Evolutionary conservation across 768 basidiomycete species (phyloP), one percentile per base, ranked within the genome.

Genomic region (Favolaschia claudopus): DNA sequence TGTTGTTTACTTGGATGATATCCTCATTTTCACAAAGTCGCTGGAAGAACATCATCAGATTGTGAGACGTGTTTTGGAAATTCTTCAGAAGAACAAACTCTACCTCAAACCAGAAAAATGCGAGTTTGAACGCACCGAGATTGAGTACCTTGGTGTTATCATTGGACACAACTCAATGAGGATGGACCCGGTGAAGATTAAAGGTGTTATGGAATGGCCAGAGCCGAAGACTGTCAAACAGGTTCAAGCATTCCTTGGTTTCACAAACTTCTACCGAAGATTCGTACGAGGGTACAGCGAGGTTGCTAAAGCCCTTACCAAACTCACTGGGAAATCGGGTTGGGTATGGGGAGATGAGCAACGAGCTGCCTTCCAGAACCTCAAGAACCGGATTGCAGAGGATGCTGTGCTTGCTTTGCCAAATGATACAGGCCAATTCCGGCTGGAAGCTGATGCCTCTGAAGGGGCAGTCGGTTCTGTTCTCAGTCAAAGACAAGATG

Each of bases 1-100:
- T 2, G 28, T 76, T 1, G 67, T 78, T 2, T 77, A 78, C 49
- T 33, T 76, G 3, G 70, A 75, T 39, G 67, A 76, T 47, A 73
- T 75, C n/a, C 42, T 76, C 1, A 67, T 76, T 29, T 69, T 67
- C n/a, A n/a, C n/a, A n/a, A n/a, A n/a, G n/a, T n/a, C 40, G 28
- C 24, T 43, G n/a, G n/a, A n/a, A 12, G 24, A 17, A 25, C 24
- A 24, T 43, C 10, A 10, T 15, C 40, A n/a, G 22, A 14, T n/a
- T n/a, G n/a, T n/a, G n/a, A 22, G 28, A 12, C 40, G 8, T 5
- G 40, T 25, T 13, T 13, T 43, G 22, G 40, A 43, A 17, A 27
- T 43, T 9, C 40, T 43, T 19, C 22, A 12, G 22, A 22, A 27
- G 6, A n/a, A n/a, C n/a, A n/a, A 43, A 27, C 40, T 43, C 40